A percentile compares a stretch with the other conserved stretches of the same genome.
Evolutionary conservation across 164 flowering plant genomes (phyloP).

Genomic region (Euptelea pleiosperma): DNA sequence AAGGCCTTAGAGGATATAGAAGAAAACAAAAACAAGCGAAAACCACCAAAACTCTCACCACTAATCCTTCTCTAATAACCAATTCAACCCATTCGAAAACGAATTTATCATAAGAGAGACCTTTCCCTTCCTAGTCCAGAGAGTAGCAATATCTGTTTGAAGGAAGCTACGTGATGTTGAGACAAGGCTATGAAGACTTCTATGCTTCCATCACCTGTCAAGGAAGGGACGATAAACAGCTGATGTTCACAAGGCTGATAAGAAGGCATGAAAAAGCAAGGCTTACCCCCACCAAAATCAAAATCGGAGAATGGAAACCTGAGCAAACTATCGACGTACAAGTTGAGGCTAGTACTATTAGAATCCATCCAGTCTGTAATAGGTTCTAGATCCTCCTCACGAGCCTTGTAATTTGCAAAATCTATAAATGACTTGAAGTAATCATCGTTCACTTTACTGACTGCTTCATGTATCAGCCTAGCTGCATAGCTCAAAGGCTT

Average conservation of each 20-base stretch:
- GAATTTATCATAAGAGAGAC: too few relatives aligned
- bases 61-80: too few relatives aligned
- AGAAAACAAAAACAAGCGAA: too few relatives aligned
- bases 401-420: slow-evolving; percentile 15
- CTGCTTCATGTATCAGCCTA: slow-evolving; percentile 14
- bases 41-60: too few relatives aligned
- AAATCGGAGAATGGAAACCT: slow-evolving; percentile 13
- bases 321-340: slow-evolving; percentile 22
- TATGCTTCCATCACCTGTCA: slow-evolving; percentile 13
- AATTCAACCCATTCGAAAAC: too few relatives aligned
- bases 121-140: slow-evolving; percentile 1
- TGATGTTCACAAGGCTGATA: slow-evolving; percentile 15
- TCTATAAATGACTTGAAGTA: slow-evolving; percentile 21
- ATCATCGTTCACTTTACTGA: slow-evolving; percentile 5
- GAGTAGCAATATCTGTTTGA: slow-evolving; percentile 1
- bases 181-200: slow-evolving; percentile 7
- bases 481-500: slow-evolving; percentile 11
- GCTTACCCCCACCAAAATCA: slow-evolving; percentile 22
- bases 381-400: background rate
- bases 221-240: slow-evolving; percentile 13
- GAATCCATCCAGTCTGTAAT: background rate
- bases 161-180: background rate
- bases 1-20: too few relatives aligned
- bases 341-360: slow-evolving; percentile 4
- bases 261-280: slow-evolving; percentile 15